These are phyloP conservation scores for Globisporangium canariense DNA, from an alignment of 352 stramenopile genomes.

Conservation along the genomic window DNA sequence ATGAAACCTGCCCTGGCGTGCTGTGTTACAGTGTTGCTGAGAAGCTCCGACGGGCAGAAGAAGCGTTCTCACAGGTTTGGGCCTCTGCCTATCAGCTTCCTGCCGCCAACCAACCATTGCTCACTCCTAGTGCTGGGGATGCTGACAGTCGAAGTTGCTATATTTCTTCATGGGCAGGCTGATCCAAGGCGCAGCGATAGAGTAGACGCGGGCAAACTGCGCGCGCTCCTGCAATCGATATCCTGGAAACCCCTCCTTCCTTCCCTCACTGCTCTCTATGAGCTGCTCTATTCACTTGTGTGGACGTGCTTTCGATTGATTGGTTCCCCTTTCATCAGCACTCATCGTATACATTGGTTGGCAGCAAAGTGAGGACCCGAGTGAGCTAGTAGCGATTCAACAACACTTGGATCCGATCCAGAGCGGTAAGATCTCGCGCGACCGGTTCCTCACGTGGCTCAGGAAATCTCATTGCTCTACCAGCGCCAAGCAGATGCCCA, in stretches of 20 bases:
- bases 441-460: constrained; percentile 39
- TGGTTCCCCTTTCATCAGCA: constrained; percentile 14
- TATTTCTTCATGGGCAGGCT: constrained; percentile 21
- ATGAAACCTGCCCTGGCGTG: too few relatives aligned
- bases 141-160: neutral
- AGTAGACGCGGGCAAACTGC: constrained; percentile 44
- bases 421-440: constrained; percentile 36
- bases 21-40: constrained; percentile 30
- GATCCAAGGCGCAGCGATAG: constrained; percentile 37
- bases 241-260: constrained; percentile 24
- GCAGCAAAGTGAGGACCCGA: constrained; percentile 29
- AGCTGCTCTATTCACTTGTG: constrained; percentile 1
- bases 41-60: constrained; percentile 52
- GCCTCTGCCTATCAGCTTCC: neutral
- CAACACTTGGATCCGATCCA: constrained; percentile 48
- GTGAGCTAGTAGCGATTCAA: constrained; percentile 41
- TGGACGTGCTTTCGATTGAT: neutral
- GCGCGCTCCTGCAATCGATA: constrained; percentile 51
- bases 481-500: constrained; percentile 24
- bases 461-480: constrained; percentile 29
- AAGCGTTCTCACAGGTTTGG: constrained; percentile 42
- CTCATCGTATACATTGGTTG: constrained; percentile 40
- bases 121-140: neutral
- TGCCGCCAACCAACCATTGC: too few relatives aligned
- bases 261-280: neutral